Percentiles rank a stretch among this genome's conserved stretches.
Conservation (phyloP, 306 rosid species). For the Castanospermum australe region DNA sequence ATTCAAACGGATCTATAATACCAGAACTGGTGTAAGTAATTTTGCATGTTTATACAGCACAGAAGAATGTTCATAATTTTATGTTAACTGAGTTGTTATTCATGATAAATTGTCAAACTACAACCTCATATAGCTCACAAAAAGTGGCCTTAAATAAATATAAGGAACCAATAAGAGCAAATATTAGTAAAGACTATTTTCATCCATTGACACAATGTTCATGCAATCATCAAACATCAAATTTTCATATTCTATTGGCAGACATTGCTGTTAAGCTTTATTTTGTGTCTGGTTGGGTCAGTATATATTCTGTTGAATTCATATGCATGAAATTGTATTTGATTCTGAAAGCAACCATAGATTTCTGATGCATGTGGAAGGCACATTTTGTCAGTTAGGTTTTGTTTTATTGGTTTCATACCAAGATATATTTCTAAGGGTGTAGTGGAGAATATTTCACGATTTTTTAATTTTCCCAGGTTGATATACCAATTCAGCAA, state of each 20-base stretch:
- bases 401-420: constrained; percentile 18
- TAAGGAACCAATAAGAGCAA: neutral
- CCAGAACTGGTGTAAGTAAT: constrained; percentile 66
- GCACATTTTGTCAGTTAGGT: neutral
- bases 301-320: neutral
- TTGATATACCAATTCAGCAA: constrained; percentile 82
- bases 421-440: neutral
- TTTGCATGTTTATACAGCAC: constrained; percentile 22
- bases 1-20: constrained; percentile 67
- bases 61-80: neutral
- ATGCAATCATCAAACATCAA: neutral
- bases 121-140: neutral
- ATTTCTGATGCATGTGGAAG: neutral
- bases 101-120: neutral
- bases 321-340: neutral
- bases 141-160: neutral
- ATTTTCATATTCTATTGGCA: neutral
- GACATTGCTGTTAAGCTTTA: neutral
- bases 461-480: constrained; percentile 46
- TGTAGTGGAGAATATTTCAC: constrained; percentile 17
- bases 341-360: neutral
- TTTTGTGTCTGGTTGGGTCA: neutral
- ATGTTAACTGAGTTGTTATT: neutral
- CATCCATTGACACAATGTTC: neutral
- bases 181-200: neutral